Evolutionary conservation across 768 basidiomycete genomes (phyloP).

Genomic region (Suillus tomentosus): DNA sequence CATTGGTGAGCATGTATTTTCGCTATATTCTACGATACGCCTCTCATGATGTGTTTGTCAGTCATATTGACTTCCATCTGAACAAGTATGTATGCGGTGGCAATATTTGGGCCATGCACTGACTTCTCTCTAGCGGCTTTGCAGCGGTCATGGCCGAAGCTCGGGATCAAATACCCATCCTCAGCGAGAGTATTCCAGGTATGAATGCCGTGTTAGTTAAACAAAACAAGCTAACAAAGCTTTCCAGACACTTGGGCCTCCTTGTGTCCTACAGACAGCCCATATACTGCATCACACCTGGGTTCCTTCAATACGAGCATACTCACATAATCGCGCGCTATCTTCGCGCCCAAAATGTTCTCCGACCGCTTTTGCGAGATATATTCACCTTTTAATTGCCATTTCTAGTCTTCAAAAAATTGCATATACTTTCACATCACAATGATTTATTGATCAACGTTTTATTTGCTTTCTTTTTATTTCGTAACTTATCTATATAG

Average conservation of each 20-base stretch:
- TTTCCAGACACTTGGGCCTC: constrained; percentile 24
- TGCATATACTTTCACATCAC: not conserved
- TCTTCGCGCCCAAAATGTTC: not conserved
- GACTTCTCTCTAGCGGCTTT: constrained; percentile 27
- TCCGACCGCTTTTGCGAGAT: not conserved
- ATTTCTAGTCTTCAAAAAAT: not conserved
- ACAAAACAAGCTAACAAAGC: not conserved
- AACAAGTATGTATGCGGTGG: constrained; percentile 19
- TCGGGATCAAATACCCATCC: constrained; percentile 15
- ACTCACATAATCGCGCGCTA: not conserved
- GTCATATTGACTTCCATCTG: constrained; percentile 36
- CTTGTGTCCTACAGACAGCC: not conserved
- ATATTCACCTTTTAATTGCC: not conserved
- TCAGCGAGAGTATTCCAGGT: constrained; percentile 22
- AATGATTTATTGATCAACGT: not conserved
- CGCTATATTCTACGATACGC: not conserved
- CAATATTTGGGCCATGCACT: constrained; percentile 6
- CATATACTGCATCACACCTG: constrained; percentile 5
- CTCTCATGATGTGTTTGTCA: constrained; percentile 16
- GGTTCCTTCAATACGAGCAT: not conserved
- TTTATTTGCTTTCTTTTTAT: not conserved
- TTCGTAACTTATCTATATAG: not conserved
- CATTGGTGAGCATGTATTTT: constrained; percentile 35
- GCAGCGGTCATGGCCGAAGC: constrained; percentile 34
- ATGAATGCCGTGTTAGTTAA: not conserved